A percentile compares a stretch with the other conserved stretches of the same genome.
phyloP scores from a whole-genome alignment of 2,329 filamentous ascomycete species.

The Amylocarpus encephaloides region DNA sequence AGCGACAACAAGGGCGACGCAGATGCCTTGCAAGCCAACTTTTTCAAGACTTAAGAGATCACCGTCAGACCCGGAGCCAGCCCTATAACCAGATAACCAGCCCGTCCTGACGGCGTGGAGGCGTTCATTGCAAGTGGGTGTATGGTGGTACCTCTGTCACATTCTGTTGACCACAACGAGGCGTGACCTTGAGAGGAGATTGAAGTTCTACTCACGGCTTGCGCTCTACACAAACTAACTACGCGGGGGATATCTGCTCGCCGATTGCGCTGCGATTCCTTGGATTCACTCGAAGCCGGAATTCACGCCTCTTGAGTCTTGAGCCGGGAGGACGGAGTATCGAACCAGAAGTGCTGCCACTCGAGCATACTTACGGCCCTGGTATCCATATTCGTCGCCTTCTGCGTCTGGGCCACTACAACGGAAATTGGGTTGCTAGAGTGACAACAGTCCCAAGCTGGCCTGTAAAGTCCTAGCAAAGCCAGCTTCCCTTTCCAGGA shows the following conservation, averaged over 20 bases:
- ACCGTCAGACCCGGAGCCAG: background rate
- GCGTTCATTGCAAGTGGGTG: no score
- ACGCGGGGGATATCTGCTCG: no score
- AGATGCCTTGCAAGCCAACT: background rate
- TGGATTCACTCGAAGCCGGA: background rate
- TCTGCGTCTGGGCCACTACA: background rate
- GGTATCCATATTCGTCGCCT: background rate
- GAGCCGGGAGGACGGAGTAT: background rate
- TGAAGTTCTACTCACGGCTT: no score
- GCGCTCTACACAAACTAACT: no score
- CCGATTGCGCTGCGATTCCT: no score
- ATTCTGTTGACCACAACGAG: no score
- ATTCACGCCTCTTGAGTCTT: background rate
- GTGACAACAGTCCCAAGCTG: background rate
- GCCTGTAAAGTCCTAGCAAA: no score
- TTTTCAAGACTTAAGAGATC: background rate
- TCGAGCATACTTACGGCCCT: background rate
- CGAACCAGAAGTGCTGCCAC: background rate
- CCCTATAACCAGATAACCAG: no score
- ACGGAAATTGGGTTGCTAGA: background rate
- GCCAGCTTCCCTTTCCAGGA: background rate
- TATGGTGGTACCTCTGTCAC: no score
- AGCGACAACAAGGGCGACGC: background rate
- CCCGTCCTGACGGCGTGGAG: no score
- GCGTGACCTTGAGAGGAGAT: no score